A percentile compares a stretch with the other conserved stretches of the same genome.
Evolutionary conservation across 768 basidiomycete species (phyloP).

Genomic region (Leccinum disarticulatum): DNA sequence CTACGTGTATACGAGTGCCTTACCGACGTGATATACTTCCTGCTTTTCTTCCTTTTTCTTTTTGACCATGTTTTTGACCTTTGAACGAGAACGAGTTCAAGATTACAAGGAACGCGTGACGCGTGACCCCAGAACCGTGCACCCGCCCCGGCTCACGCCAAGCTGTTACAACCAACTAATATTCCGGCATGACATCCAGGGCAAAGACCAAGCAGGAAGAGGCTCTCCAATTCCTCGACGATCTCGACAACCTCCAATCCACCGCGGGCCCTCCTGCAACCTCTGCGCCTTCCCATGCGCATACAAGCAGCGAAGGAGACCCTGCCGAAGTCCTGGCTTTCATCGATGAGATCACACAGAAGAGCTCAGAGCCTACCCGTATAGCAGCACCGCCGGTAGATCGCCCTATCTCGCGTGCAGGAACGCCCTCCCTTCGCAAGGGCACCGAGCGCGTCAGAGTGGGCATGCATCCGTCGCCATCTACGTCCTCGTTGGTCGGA

Average conservation of each 20-base stretch:
- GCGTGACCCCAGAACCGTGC: neutral
- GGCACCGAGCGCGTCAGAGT: constrained; percentile 75
- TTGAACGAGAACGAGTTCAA: neutral
- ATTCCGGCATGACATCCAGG: constrained; percentile 38
- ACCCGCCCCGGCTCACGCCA: neutral
- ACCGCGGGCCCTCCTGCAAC: constrained; percentile 25
- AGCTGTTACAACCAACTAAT: neutral
- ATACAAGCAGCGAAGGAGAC: constrained; percentile 53
- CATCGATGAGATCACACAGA: constrained; percentile 93
- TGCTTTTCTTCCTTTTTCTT: constrained; percentile 30
- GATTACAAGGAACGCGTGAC: constrained; percentile 17
- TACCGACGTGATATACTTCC: constrained; percentile 51
- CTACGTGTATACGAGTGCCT: constrained; percentile 11
- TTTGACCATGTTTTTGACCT: constrained; percentile 18
- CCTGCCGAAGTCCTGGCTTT: constrained; percentile 86
- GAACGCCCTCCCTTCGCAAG: constrained; percentile 72
- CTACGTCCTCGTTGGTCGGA: constrained; percentile 42
- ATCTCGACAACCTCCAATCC: constrained; percentile 80
- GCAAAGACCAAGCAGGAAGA: constrained; percentile 83
- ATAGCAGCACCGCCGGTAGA: constrained; percentile 53
- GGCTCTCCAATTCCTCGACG: constrained; percentile 90
- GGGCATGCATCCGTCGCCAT: constrained; percentile 45
- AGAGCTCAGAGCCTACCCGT: constrained; percentile 76
- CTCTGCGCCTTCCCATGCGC: constrained; percentile 16
- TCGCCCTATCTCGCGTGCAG: constrained; percentile 59